Conservation (phyloP, 495 filamentous ascomycete genomes). For the Cercophora newfieldiana region DNA sequence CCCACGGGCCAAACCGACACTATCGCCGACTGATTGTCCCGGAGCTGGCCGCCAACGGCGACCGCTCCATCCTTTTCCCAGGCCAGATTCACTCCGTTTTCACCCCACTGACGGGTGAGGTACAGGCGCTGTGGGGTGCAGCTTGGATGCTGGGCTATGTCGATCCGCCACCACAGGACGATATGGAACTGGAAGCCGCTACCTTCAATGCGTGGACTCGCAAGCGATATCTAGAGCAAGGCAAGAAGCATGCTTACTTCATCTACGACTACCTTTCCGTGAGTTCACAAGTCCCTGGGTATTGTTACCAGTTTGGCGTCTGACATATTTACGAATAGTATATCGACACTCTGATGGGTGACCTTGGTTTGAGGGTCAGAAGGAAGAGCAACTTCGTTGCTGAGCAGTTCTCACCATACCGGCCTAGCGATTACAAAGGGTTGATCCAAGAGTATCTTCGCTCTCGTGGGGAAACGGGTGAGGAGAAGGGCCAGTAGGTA, state of each 20-base stretch:
- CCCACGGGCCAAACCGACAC: conserved; percentile 21
- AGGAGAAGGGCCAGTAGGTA: no score
- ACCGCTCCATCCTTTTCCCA: conserved; percentile 35
- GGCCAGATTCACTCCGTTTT: conserved; percentile 36
- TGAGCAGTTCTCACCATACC: no score
- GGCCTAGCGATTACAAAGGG: no score
- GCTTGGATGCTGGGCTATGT: conserved; percentile 32
- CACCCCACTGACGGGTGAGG: conserved; percentile 31
- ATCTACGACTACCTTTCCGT: conserved; percentile 35
- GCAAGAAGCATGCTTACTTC: conserved; percentile 28
- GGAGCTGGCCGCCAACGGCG: conserved; percentile 18
- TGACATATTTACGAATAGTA: no score
- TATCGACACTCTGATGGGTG: no score
- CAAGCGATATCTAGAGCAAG: conserved; percentile 36
- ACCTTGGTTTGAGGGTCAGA: no score
- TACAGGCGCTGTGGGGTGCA: conserved; percentile 34
- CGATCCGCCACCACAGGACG: conserved; percentile 23
- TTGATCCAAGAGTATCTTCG: no score
- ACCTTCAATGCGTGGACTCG: conserved; percentile 38
- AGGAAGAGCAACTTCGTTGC: no score
- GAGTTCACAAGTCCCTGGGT: conserved; percentile 12
- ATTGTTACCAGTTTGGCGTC: no score
- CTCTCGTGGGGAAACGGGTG: no score
- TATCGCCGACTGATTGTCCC: conserved; percentile 28
- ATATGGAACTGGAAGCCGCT: conserved; percentile 37